Conservation (phyloP, 352 stramenopile species). For the Globisporangium camurandrum region DNA sequence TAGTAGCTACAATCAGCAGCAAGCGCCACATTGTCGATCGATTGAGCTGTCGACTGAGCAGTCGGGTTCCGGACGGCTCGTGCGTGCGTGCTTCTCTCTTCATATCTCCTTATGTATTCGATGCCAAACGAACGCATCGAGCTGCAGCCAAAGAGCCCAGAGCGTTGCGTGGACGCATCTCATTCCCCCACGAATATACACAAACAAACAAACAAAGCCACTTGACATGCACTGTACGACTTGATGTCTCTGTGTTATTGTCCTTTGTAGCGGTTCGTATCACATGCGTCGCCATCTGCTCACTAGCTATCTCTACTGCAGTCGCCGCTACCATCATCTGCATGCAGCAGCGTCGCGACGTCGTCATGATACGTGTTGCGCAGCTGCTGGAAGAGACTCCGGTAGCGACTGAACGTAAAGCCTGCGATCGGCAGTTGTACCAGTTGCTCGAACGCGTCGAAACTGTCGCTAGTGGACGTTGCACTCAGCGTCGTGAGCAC, state of each 20-base stretch:
- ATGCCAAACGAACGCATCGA: not conserved
- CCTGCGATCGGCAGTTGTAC: conserved; percentile 30
- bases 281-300: no score
- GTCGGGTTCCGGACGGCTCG: not conserved
- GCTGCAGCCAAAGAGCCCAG: no score
- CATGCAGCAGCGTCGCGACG: conserved; percentile 15
- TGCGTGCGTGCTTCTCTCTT: not conserved
- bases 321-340: not conserved
- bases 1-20: no score
- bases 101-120: not conserved
- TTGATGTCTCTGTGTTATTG: no score
- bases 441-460: conserved; percentile 25
- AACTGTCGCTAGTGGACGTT: conserved; percentile 17
- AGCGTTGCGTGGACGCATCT: no score
- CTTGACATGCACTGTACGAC: no score
- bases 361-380: conserved; percentile 43
- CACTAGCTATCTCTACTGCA: not conserved
- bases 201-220: no score
- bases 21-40: no score
- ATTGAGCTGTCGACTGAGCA: not conserved
- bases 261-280: no score
- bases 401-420: conserved; percentile 39
- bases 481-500: conserved; percentile 24
- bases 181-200: no score
- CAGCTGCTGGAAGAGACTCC: conserved; percentile 31